Percentiles rank a stretch among this genome's conserved stretches.
phyloP scores from a whole-genome alignment of 495 filamentous ascomycete species.

The Tuber calosporum region DNA sequence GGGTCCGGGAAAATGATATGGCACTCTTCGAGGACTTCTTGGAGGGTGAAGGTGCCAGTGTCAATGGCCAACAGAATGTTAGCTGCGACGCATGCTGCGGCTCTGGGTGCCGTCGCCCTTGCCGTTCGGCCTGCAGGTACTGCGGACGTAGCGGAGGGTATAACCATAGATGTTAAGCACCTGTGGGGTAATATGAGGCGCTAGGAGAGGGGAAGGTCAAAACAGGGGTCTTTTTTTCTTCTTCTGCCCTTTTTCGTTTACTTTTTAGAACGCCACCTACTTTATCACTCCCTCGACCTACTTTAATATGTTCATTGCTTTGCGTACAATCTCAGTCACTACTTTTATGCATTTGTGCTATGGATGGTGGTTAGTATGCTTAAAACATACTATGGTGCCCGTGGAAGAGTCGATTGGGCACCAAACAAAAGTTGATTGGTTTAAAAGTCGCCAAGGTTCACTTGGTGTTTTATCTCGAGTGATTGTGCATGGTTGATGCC shows the following conservation, averaged over 20 bases:
- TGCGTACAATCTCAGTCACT: neutral
- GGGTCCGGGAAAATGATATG: slow-evolving; percentile 40
- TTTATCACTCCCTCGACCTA: neutral
- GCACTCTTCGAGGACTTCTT: slow-evolving; percentile 40
- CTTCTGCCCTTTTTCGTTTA: neutral
- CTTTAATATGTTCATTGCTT: neutral
- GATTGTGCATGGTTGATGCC: neutral
- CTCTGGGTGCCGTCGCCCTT: neutral
- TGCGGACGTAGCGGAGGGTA: neutral
- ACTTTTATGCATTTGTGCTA: neutral
- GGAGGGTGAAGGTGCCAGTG: slow-evolving; percentile 38
- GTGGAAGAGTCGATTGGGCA: neutral
- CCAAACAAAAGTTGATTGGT: neutral
- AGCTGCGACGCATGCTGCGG: slow-evolving; percentile 10
- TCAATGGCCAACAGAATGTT: slow-evolving; percentile 41
- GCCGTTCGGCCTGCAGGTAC: too few relatives aligned
- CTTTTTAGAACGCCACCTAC: neutral
- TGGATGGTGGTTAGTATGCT: neutral
- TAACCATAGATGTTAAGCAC: neutral
- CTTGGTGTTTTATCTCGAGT: neutral
- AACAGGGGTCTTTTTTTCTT: neutral
- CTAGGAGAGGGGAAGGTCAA: neutral
- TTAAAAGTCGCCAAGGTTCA: too few relatives aligned
- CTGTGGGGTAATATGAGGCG: neutral
- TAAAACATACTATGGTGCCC: neutral